phyloP scores from a whole-genome alignment of 2,329 filamentous ascomycete genomes.

The Neocatenulostroma microsporum region DNA sequence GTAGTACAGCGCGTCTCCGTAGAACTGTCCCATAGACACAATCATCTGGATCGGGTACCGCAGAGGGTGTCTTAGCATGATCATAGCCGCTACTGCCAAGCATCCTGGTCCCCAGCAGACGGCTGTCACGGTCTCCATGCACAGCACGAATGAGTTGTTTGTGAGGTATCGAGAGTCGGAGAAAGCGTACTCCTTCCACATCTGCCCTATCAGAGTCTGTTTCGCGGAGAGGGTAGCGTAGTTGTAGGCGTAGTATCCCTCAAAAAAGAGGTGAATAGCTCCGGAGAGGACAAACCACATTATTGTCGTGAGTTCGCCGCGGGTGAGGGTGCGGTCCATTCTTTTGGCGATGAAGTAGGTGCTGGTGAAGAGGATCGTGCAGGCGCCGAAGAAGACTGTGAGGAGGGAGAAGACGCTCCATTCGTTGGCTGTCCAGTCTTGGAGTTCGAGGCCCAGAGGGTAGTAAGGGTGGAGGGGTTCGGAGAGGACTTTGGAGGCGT shows the following conservation, averaged over 20 bases:
- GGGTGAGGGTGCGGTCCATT: conserved; percentile 46
- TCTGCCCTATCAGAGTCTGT: conserved; percentile 68
- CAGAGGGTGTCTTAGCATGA: conserved; percentile 47
- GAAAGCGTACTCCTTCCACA: conserved; percentile 88
- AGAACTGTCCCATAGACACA: conserved; percentile 56
- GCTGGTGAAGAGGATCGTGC: conserved; percentile 49
- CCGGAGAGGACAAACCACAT: conserved; percentile 71
- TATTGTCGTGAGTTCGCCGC: conserved; percentile 51
- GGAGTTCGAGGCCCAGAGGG: conserved; percentile 55
- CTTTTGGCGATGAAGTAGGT: conserved; percentile 49
- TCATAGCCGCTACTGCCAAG: conserved; percentile 48
- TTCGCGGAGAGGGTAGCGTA: conserved; percentile 57
- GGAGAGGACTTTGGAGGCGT: conserved; percentile 4
- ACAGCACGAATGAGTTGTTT: conserved; percentile 74
- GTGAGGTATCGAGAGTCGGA: conserved; percentile 84
- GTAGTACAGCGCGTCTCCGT: conserved; percentile 58
- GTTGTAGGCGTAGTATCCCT: conserved; percentile 73
- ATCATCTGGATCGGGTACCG: conserved; percentile 54
- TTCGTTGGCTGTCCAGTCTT: conserved; percentile 59
- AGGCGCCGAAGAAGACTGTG: conserved; percentile 50
- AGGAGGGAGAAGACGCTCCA: conserved; percentile 53
- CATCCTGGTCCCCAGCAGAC: conserved; percentile 61
- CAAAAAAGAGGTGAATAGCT: conserved; percentile 71
- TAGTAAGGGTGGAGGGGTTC: conserved; percentile 56
- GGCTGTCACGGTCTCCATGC: conserved; percentile 74